Conservation (phyloP, 2,329 filamentous ascomycete species). For the Claviceps sp. region DNA sequence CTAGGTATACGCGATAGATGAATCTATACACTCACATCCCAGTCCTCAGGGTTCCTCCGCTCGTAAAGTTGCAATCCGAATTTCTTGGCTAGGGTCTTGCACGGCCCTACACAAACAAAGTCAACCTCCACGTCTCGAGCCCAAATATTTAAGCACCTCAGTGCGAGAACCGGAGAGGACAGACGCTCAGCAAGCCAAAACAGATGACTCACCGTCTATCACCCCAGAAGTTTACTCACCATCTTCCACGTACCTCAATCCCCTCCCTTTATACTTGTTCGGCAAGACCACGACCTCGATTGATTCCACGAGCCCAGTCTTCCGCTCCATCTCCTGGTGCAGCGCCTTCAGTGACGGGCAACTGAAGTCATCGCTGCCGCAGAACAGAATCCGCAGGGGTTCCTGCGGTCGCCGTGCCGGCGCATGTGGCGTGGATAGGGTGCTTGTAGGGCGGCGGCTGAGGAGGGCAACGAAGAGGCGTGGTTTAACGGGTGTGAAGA, state of each 20-base stretch:
- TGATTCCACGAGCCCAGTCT: constrained; percentile 48
- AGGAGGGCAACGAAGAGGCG: background rate
- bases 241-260: constrained; percentile 31
- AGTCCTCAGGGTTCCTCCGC: constrained; percentile 69
- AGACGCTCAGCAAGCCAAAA: background rate
- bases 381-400: constrained; percentile 78
- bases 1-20: background rate
- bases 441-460: background rate
- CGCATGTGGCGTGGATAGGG: background rate
- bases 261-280: constrained; percentile 64
- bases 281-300: constrained; percentile 80
- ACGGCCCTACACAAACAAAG: constrained; percentile 44
- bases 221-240: too few relatives aligned
- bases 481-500: background rate
- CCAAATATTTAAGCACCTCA: too few relatives aligned
- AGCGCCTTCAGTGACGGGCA: constrained; percentile 62
- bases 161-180: too few relatives aligned
- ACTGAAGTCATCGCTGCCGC: constrained; percentile 87
- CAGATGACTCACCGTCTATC: constrained; percentile 33
- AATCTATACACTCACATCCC: constrained; percentile 46
- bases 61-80: constrained; percentile 58
- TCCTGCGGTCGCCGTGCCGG: constrained; percentile 21
- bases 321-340: constrained; percentile 39
- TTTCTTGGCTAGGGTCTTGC: constrained; percentile 50
- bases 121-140: background rate